Base-by-base conservation (phyloP, 345 rosid species). In the Adansonia digitata region DNA sequence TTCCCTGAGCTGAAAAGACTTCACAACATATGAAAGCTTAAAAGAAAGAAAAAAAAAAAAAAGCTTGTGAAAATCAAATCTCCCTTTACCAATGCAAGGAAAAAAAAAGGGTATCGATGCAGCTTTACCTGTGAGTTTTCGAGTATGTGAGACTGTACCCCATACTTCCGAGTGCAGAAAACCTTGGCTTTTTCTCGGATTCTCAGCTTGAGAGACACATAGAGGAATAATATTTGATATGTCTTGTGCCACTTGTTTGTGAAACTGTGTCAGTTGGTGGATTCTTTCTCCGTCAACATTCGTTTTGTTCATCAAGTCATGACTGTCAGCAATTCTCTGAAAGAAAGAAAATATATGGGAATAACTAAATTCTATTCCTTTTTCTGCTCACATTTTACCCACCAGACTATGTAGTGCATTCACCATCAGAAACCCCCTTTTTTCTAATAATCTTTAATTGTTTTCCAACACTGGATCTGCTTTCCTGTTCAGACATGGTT, bases 21-120 rank as follows among this genome's bases (percentile, higher is more conserved):
- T 67, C 1, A 67, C 55, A 24, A n/a, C 20, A 7, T 5, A 45
- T 22, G 35, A 46, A 52, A n/a, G n/a, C n/a, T n/a, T n/a, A n/a
- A n/a, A n/a, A n/a, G n/a, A n/a, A n/a, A n/a, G n/a, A n/a, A n/a
- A n/a, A n/a, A n/a, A n/a, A n/a, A n/a, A n/a, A n/a, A n/a, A n/a
- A n/a, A n/a, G n/a, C 52, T 46, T 39, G 31, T 11, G 48, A 39
- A 64, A 64, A 71, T 39, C 18, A 56, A 34, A 4, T n/a, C 24
- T 31, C 49, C 22, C 42, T 49, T 77, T 73, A 51, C 73, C 77
- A 43, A 73, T 56, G 74, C 74, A 34, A 69, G n/a, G n/a, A 76
- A 76, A 59, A 8, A 3, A 18, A 40, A 40, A 40, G 45, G 20
- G 27, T 65, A 20, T 53, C 31, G 57, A 29, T 17, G 29, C n/a